A percentile compares a stretch with the other conserved stretches of the same genome.
phyloP scores from a whole-genome alignment of 768 basidiomycete genomes.

The Heimioporus sp. region DNA sequence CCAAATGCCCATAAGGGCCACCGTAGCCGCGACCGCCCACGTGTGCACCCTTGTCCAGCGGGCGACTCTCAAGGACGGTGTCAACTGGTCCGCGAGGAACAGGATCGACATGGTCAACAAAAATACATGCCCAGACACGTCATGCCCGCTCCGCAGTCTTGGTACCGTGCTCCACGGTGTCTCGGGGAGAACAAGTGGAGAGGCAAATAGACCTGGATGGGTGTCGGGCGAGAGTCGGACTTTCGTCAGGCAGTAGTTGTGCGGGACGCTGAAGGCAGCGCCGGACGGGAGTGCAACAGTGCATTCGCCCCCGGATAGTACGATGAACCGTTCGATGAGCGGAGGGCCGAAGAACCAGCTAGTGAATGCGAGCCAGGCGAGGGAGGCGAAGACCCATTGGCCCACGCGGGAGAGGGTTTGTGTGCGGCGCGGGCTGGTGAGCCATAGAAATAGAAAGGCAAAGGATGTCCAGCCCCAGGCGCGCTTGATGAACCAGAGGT shows the following conservation, averaged over 20 bases:
- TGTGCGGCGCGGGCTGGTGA: constrained; percentile 49
- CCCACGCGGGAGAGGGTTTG: constrained; percentile 42
- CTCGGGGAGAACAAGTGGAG: constrained; percentile 36
- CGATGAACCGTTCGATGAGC: constrained; percentile 62
- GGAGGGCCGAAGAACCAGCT: constrained; percentile 89
- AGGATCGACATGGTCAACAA: constrained; percentile 77
- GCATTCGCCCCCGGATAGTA: constrained; percentile 74
- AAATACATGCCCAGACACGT: constrained; percentile 93
- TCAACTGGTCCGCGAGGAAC: constrained; percentile 76
- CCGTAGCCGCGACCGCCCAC: constrained; percentile 45
- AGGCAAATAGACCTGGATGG: constrained; percentile 62
- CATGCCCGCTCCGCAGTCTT: constrained; percentile 77
- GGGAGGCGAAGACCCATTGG: constrained; percentile 59
- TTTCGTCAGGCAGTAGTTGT: constrained; percentile 53
- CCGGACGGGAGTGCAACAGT: constrained; percentile 61
- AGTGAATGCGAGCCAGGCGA: constrained; percentile 73
- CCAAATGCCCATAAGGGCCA: constrained; percentile 59
- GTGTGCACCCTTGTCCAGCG: constrained; percentile 45
- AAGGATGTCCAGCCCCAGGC: constrained; percentile 90
- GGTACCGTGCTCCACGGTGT: constrained; percentile 50
- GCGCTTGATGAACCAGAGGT: constrained; percentile 84
- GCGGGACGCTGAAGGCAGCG: constrained; percentile 50
- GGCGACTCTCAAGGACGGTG: constrained; percentile 44
- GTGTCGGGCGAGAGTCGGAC: constrained; percentile 52
- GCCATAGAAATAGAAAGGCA: constrained; percentile 57